These are phyloP conservation scores for Teratosphaeria zuluensis DNA, from an alignment of 2,329 filamentous ascomycete genomes.

Conservation along the genomic window DNA sequence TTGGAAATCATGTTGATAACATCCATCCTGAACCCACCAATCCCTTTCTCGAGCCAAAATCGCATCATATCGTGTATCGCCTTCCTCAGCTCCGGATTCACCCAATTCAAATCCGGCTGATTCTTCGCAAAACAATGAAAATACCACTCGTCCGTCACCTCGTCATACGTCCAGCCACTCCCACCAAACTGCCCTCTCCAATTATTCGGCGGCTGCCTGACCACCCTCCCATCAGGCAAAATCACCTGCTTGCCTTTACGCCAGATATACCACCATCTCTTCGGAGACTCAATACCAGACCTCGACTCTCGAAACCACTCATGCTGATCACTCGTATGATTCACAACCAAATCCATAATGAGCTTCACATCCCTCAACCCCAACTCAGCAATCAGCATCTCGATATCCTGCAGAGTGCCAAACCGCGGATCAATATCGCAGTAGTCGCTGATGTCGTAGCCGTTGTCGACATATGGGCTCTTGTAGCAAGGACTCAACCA, in stretches of 20 bases:
- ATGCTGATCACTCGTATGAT: constrained; percentile 36
- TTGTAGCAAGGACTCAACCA: constrained; percentile 56
- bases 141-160: constrained; percentile 63
- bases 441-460: constrained; percentile 42
- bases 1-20: constrained; percentile 22
- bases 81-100: constrained; percentile 56
- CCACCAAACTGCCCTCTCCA: constrained; percentile 48
- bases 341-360: constrained; percentile 31
- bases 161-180: constrained; percentile 61
- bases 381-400: constrained; percentile 33
- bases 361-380: constrained; percentile 39
- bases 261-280: constrained; percentile 60
- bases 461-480: constrained; percentile 45
- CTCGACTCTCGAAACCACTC: constrained; percentile 50
- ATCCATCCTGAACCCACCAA: constrained; percentile 36
- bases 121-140: constrained; percentile 66
- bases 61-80: constrained; percentile 54
- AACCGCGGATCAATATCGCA: constrained; percentile 40
- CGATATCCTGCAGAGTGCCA: constrained; percentile 37
- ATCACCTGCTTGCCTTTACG: constrained; percentile 39
- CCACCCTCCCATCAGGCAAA: constrained; percentile 45
- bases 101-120: constrained; percentile 80
- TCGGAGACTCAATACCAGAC: constrained; percentile 40
- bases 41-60: constrained; percentile 68
- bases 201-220: constrained; percentile 54